These are phyloP conservation scores for Penicillium coprophilum DNA, from an alignment of 495 filamentous ascomycete genomes.

Conservation along the genomic window DNA sequence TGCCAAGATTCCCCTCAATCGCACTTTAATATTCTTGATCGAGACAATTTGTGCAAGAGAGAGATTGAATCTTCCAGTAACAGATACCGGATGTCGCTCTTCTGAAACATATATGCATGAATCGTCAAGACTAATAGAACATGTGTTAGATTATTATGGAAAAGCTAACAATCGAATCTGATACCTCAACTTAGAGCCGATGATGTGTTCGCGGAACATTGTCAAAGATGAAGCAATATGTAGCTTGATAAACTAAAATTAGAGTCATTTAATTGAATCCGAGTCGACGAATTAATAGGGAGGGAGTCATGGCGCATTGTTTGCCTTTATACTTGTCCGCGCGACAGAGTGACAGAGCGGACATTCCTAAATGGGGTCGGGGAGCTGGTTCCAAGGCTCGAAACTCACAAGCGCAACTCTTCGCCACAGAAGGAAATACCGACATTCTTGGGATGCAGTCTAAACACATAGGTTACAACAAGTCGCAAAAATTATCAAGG, in stretches of 20 bases:
- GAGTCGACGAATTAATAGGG: not conserved
- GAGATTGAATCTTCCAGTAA: constrained; percentile 18
- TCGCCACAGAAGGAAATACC: not conserved
- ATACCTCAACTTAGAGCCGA: constrained; percentile 6
- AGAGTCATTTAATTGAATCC: not conserved
- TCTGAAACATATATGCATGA: constrained; percentile 23
- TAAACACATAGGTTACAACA: not conserved
- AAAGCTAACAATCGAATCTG: not conserved
- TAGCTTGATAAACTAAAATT: not conserved
- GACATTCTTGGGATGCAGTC: constrained; percentile 7
- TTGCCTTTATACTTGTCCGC: constrained; percentile 6
- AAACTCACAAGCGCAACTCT: not conserved
- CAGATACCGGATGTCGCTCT: constrained; percentile 3
- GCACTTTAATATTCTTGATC: constrained; percentile 21
- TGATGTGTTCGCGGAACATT: constrained; percentile 7
- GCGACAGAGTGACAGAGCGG: constrained; percentile 2
- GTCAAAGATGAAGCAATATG: not conserved
- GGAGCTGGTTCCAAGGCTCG: not conserved
- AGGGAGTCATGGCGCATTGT: constrained; percentile 2
- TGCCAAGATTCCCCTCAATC: constrained; percentile 16
- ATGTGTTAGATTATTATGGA: not conserved
- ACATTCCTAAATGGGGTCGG: constrained; percentile 20
- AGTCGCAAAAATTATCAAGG: not conserved
- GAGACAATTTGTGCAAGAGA: constrained; percentile 9
- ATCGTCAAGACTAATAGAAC: constrained; percentile 18